A percentile compares a stretch with the other conserved stretches of the same genome.
phyloP scores from a whole-genome alignment of 2,329 filamentous ascomycete species.

The Chalaropsis thielavioides region DNA sequence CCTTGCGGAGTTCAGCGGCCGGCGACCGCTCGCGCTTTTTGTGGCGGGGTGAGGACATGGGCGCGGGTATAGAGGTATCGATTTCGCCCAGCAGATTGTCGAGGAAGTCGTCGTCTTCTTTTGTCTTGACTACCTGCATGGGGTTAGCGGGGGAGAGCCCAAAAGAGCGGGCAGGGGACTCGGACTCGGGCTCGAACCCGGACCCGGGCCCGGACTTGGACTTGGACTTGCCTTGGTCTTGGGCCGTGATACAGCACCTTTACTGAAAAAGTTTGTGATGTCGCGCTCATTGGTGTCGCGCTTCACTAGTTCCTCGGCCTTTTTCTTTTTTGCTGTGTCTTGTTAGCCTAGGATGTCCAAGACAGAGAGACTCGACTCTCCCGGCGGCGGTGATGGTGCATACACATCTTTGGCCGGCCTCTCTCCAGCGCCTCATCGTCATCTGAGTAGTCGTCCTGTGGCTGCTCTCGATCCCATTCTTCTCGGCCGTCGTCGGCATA shows the following conservation, averaged over 20 bases:
- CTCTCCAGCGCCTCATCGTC: constrained; percentile 37
- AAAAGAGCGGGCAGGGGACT: neutral
- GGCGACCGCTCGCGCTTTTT: constrained; percentile 50
- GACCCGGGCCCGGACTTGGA: neutral
- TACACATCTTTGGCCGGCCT: constrained; percentile 37
- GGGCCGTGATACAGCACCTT: constrained; percentile 49
- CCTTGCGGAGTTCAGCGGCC: constrained; percentile 58
- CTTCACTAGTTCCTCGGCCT: constrained; percentile 73
- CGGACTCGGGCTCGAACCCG: no score
- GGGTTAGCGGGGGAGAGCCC: constrained; percentile 11
- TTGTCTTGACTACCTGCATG: constrained; percentile 54
- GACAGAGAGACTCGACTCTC: neutral
- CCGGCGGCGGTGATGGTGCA: no score
- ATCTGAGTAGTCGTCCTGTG: constrained; percentile 61
- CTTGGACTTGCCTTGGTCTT: constrained; percentile 59
- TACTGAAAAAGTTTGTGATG: constrained; percentile 89
- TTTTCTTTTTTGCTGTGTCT: constrained; percentile 61
- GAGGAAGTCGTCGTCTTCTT: constrained; percentile 82
- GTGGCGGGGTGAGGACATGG: constrained; percentile 35
- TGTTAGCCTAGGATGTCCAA: constrained; percentile 8
- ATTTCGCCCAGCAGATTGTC: constrained; percentile 74
- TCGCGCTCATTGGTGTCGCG: constrained; percentile 78
- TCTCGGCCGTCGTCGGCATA: constrained; percentile 94
- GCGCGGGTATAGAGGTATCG: constrained; percentile 52
- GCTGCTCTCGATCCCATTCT: constrained; percentile 68